Base-by-base conservation (phyloP, 1,139 yeast species). In the Candida albicans region DNA sequence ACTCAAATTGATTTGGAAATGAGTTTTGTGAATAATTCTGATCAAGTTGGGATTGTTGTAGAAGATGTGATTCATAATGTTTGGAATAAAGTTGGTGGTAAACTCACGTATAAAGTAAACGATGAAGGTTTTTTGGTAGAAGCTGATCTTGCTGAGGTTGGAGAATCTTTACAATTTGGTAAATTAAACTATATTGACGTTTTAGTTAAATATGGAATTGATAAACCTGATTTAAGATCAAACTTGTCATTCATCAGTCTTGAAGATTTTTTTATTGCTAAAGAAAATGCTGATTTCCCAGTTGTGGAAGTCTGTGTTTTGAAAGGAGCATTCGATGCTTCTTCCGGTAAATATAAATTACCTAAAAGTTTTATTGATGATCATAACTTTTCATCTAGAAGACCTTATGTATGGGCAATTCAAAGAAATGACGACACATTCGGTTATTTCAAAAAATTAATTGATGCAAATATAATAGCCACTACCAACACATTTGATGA, bases 1-100 rank as follows among this genome's bases (percentile, higher is more conserved):
- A 93, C 99, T 0, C 99, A 93, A 63, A 70, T 95, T 13, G 99
- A 93, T 71, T 57, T 95, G 65, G 99, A 95, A 61, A 86, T 93
- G 95, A 80, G 95, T 32, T 95, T 83, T 68, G 82, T 93, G 1
- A 75, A 73, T 51, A 80, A 80, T 37, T 68, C 73, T 10, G 88
- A 87, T 50, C 74, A 72, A 51, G 95, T 93, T 6, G 82, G 80
- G 57, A 46, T 59, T 0, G 84, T 83, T 0, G 81, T 91, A 2
- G 87, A 86, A 53, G 69, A 70, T 25, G 59, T 87, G 0, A 75
- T 89, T 0, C 62, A 64, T 13, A 59, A 59, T 1, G 73, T 83
- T 0, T 89, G 96, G 91, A 62, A 62, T 3, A 63, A 69, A 3
- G 68, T 79, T n/a, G 66, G 70, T 10, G 50, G 58, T 0, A 50